Base-by-base conservation (phyloP, 179 eudicot genomes). In the Kewa caespitosa region DNA sequence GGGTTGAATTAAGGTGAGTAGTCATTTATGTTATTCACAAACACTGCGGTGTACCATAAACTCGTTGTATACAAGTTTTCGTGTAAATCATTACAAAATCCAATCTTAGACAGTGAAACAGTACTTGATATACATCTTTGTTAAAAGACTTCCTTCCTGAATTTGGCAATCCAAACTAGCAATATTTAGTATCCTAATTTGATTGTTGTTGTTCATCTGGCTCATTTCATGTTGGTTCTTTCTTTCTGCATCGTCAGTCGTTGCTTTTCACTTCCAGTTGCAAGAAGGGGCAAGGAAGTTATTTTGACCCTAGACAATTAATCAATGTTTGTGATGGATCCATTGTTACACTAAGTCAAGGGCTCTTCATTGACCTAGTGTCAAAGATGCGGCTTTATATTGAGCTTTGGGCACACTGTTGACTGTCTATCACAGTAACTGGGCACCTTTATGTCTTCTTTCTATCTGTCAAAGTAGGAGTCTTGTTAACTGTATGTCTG, bases 391-490 rank as follows among this genome's bases (percentile, higher is more conserved):
- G 52, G 14, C 38, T 6, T 6, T 67, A 41, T 23, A 22, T 22
- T 17, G 10, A 25, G 23, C 28, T 6, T 76, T 33, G 37, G 61
- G 68, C 20, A 18, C 38, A 0, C 27, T 70, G 9, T 60, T 34
- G 10, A 41, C 3, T 25, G 15, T 38, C 31, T 70, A n/a, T 43
- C 22, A 20, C 62, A 31, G 69, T 37, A 22, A 30, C 30, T 22
- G n/a, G 33, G 39, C 57, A 37, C 33, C n/a, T 43, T 38, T 72
- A 33, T 50, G 74, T n/a, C n/a, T n/a, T n/a, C 61, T 57, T 36
- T 52, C 27, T 25, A 38, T 33, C 2, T 33, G 33, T 43, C 61
- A 43, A 4, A 36, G 38, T 52, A 23, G 17, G 55, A 38, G 33
- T 65, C 18, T 38, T 67, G 62, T 65, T 9, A 12, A 30, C 36